Percentiles rank a stretch among this genome's conserved stretches.
These are phyloP conservation scores for Aspergillus hiratsukae DNA, from an alignment of 2,329 filamentous ascomycete genomes.

Conservation along the genomic window DNA sequence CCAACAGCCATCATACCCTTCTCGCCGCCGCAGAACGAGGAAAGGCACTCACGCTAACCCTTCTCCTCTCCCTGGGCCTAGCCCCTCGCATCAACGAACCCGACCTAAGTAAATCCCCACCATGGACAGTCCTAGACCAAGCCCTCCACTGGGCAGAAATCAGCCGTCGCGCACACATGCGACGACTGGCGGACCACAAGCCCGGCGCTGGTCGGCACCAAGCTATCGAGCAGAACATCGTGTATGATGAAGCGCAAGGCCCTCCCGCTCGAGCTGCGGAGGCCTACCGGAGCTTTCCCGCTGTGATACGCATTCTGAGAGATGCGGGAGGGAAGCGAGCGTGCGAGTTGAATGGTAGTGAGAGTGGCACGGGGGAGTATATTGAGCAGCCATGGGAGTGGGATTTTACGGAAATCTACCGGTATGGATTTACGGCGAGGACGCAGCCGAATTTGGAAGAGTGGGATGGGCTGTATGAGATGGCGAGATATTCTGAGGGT, in stretches of 20 bases:
- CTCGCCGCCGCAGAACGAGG: slow-evolving; percentile 14
- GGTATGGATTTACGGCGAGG: slow-evolving; percentile 13
- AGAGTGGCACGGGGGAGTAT: slow-evolving; percentile 1
- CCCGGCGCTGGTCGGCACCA: slow-evolving; percentile 8
- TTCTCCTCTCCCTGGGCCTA: slow-evolving; percentile 20
- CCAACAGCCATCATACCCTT: slow-evolving; percentile 10
- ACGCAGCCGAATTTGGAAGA: slow-evolving; percentile 16
- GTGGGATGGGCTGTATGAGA: slow-evolving; percentile 18
- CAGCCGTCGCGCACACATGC: slow-evolving; percentile 17
- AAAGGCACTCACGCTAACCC: slow-evolving; percentile 10
- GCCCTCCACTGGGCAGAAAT: slow-evolving; percentile 15
- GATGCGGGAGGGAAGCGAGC: slow-evolving; percentile 15
- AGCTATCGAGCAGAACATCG: slow-evolving; percentile 12
- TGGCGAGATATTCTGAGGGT: background rate
- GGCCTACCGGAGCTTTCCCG: slow-evolving; percentile 11
- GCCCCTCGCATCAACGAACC: slow-evolving; percentile 11
- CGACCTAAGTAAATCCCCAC: background rate
- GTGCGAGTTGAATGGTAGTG: slow-evolving; percentile 12
- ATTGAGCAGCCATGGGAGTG: slow-evolving; percentile 14
- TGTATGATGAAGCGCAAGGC: slow-evolving; percentile 15
- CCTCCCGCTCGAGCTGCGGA: slow-evolving; percentile 16
- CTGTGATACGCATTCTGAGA: slow-evolving; percentile 14
- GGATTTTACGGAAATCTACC: slow-evolving; percentile 15
- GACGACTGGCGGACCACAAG: slow-evolving; percentile 15
- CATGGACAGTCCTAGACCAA: slow-evolving; percentile 15